phyloP scores from a whole-genome alignment of 2,329 filamentous ascomycete genomes.

The Colletotrichum incanum region DNA sequence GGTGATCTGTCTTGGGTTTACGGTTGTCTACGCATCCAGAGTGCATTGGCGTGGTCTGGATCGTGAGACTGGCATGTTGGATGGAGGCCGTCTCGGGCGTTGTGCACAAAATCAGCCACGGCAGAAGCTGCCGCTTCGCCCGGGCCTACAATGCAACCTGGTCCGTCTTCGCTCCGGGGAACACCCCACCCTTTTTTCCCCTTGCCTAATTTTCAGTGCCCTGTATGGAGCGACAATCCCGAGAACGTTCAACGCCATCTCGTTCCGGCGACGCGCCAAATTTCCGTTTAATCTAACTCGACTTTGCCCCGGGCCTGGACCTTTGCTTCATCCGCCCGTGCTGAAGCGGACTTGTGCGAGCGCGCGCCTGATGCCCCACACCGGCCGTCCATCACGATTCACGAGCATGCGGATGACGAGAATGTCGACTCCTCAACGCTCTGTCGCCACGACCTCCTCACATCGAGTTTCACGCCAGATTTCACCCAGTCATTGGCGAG shows the following conservation, averaged over 20 bases:
- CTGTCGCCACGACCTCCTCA: not conserved
- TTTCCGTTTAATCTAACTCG: conserved; percentile 39
- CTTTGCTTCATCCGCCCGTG: conserved; percentile 33
- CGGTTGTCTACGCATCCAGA: not conserved
- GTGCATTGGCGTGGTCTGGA: conserved; percentile 16
- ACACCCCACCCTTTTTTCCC: conserved; percentile 17
- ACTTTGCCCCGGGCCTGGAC: conserved; percentile 23
- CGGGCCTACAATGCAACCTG: conserved; percentile 25
- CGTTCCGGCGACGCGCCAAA: conserved; percentile 38
- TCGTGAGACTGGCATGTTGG: conserved; percentile 7
- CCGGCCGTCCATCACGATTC: conserved; percentile 26
- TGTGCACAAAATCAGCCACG: conserved; percentile 16
- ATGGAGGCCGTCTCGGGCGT: not conserved
- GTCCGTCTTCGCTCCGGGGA: conserved; percentile 38
- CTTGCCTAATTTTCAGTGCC: conserved; percentile 14
- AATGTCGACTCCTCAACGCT: not conserved
- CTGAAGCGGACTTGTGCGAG: conserved; percentile 29
- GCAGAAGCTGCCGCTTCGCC: conserved; percentile 28
- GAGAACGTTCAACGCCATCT: conserved; percentile 35
- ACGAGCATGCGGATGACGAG: conserved; percentile 14
- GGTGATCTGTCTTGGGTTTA: not conserved
- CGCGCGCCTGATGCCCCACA: conserved; percentile 28
- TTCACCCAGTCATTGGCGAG: not conserved
- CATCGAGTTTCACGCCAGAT: not conserved
- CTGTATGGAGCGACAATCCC: conserved; percentile 31